Base-by-base conservation (phyloP, 345 rosid species). In the Citrus australasica region DNA sequence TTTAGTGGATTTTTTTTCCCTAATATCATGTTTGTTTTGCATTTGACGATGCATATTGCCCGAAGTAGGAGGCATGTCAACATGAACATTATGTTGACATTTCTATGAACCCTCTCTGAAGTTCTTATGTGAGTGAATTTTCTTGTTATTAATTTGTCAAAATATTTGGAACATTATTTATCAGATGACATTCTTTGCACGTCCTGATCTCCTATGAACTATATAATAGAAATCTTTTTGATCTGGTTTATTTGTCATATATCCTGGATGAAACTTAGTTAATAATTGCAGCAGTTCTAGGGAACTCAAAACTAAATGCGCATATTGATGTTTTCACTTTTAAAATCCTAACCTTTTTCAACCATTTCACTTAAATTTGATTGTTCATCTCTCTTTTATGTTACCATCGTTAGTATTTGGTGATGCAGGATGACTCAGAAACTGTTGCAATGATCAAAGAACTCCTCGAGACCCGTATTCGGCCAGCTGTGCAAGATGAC, bases 401-500 rank as follows among this genome's bases (percentile, higher is more conserved):
- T 63, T 33, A 37, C 22, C 61, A 28, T 16, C 22, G 16, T 16
- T 30, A 25, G 25, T 32, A 38, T 62, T 64, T 78, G 66, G 27
- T 51, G 48, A 16, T 78, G 78, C 88, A 96, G 99, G 98, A 92
- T 85, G 99, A 96, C 84, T 96, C 99, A 11, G 99, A 96, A 83
- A 92, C 87, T 72, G 95, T 96, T 81, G 97, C 97, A 62, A 96
- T 96, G 99, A 96, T 96, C 80, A 92, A 96, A 88, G 99, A 96
- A 79, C 87, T 96, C 73, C 80, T 96, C 79, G 99, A 96, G 86
- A 94, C 99, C 61, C 98, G 98, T 33, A 94, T 96, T 70, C 88
- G 99, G 65, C 98, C 99, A 51, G 94, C 98, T 9, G 99, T 96
- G 78, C 99, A 96, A 86, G 98, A 96, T 80, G 98, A 96, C 84